Evolutionary conservation across 2,329 filamentous ascomycete genomes (phyloP).

Genomic region (Claviceps monticola): DNA sequence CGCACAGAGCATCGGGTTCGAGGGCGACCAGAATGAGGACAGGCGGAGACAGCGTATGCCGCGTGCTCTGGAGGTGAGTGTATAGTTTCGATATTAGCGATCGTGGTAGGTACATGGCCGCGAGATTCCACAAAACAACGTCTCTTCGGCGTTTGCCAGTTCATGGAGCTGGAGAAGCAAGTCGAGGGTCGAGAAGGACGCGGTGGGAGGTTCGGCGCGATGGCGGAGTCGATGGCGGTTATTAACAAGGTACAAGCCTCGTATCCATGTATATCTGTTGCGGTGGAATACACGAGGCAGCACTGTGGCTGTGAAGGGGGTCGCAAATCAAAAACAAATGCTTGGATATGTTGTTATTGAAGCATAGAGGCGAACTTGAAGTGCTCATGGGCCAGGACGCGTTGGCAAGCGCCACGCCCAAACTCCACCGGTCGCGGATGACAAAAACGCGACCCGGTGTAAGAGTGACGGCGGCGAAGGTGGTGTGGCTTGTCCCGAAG

Average conservation of each 20-base stretch:
- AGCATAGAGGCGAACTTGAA: too few species aligned
- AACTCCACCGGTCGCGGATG: too few species aligned
- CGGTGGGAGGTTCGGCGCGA: conserved; percentile 1
- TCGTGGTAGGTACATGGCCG: conserved; percentile 84
- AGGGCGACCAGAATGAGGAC: conserved; percentile 86
- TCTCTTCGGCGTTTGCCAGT: conserved; percentile 9
- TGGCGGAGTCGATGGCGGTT: not conserved
- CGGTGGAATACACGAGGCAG: not conserved
- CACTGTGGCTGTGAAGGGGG: too few species aligned
- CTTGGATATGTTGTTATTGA: too few species aligned
- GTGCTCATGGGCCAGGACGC: too few species aligned
- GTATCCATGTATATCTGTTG: not conserved
- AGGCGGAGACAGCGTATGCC: conserved; percentile 80
- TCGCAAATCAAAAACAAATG: too few species aligned
- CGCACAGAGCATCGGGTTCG: conserved; percentile 89
- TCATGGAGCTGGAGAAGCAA: conserved; percentile 13
- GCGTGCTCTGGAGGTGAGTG: conserved; percentile 69
- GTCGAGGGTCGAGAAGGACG: conserved; percentile 3
- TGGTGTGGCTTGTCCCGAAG: too few species aligned
- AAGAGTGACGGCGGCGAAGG: too few species aligned
- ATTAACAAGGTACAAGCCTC: not conserved
- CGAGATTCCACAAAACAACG: conserved; percentile 15
- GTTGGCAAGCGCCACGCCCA: too few species aligned
- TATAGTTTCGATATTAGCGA: conserved; percentile 83
- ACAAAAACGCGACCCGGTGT: too few species aligned